Evolutionary conservation across 768 basidiomycete genomes (phyloP).

Genomic region (Tremella fuciformis): DNA sequence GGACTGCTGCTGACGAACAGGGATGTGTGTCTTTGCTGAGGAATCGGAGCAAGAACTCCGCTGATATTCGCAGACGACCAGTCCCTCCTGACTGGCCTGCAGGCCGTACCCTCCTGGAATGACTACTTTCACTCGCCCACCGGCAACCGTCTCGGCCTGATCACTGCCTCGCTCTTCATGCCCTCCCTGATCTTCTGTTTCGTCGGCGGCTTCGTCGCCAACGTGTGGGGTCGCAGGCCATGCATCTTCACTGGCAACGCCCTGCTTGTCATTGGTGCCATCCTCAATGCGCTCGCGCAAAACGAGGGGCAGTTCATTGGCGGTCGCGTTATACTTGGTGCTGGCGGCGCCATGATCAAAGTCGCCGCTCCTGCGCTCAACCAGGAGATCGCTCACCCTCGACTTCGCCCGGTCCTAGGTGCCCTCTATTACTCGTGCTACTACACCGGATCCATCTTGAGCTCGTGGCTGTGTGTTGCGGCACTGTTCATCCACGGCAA

Average conservation of each 20-base stretch:
- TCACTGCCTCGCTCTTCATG: conserved; percentile 27
- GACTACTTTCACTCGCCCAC: conserved; percentile 15
- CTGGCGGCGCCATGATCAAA: background rate
- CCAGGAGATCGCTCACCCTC: conserved; percentile 3
- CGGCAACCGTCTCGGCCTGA: conserved; percentile 25
- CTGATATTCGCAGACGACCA: conserved; percentile 8
- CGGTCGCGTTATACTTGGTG: background rate
- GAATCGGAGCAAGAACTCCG: too few species aligned
- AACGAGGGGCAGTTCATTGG: conserved; percentile 1
- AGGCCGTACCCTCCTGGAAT: conserved; percentile 27
- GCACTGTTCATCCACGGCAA: conserved; percentile 1
- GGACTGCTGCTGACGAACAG: too few species aligned
- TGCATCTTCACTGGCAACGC: background rate
- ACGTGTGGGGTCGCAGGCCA: conserved; percentile 36
- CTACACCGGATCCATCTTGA: conserved; percentile 13
- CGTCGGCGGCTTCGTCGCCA: conserved; percentile 7
- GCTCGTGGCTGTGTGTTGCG: conserved; percentile 20
- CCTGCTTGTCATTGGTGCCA: conserved; percentile 1
- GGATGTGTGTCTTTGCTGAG: too few species aligned
- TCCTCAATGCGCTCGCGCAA: conserved; percentile 4
- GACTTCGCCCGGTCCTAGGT: conserved; percentile 36
- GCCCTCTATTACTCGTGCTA: conserved; percentile 10
- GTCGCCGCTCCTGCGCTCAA: background rate
- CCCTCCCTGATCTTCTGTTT: conserved; percentile 16
- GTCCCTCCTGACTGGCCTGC: conserved; percentile 30